These are phyloP conservation scores for Helianthus annuus DNA, from an alignment of 129 eudicot species.

Conservation along the genomic window HanXRQr2.0-SUNRISE NC_035433.2:36407877-36408376, in stretches of 20 bases:
- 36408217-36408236: too few species aligned
- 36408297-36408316: too few species aligned
- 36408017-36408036: slow-evolving; percentile 80
- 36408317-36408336: too few species aligned
- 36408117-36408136: not conserved
- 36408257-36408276: too few species aligned
- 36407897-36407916: slow-evolving; percentile 20
- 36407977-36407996: slow-evolving; percentile 89
- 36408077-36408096: slow-evolving; percentile 4
- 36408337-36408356: too few species aligned
- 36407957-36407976: slow-evolving; percentile 95
- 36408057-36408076: slow-evolving; percentile 67
- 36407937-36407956: slow-evolving; percentile 77
- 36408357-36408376: too few species aligned
- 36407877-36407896: slow-evolving; percentile 6
- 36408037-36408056: slow-evolving; percentile 66
- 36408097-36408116: slow-evolving; percentile 15
- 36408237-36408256: too few species aligned
- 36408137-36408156: too few species aligned
- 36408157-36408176: too few species aligned
- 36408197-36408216: too few species aligned
- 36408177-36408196: too few species aligned
- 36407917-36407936: slow-evolving; percentile 91
- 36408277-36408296: too few species aligned
- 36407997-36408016: slow-evolving; percentile 94